Evolutionary conservation across 495 filamentous ascomycete species (phyloP).

Genomic region (Aspergillus egyptiacus): DNA sequence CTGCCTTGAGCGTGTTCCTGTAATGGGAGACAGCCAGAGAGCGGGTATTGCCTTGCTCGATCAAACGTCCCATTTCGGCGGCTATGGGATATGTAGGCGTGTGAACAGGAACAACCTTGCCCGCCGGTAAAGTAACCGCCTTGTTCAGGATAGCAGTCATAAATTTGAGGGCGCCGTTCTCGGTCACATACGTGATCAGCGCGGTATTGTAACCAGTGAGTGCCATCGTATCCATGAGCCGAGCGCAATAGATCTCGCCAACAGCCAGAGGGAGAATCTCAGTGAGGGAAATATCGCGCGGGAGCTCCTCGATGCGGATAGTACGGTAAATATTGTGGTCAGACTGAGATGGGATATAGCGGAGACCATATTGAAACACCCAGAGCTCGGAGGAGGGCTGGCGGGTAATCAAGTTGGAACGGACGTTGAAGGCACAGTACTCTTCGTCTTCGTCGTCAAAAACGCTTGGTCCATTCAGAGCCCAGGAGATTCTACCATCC

Average conservation of each 20-base stretch:
- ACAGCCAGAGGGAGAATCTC: conserved; percentile 22
- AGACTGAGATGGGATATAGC: conserved; percentile 21
- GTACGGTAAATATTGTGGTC: conserved; percentile 27
- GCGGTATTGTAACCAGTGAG: conserved; percentile 29
- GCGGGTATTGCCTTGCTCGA: conserved; percentile 28
- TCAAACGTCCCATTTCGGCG: conserved; percentile 14
- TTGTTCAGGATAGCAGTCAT: background rate
- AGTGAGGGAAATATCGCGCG: conserved; percentile 14
- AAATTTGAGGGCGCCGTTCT: conserved; percentile 22
- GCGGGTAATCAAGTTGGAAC: conserved; percentile 5
- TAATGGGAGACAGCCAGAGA: conserved; percentile 17
- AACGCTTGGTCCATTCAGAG: conserved; percentile 19
- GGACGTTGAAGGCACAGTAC: conserved; percentile 6
- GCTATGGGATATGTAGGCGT: conserved; percentile 33
- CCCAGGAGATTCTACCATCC: conserved; percentile 27
- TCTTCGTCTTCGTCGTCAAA: conserved; percentile 22
- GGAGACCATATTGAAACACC: conserved; percentile 31
- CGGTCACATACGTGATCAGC: conserved; percentile 26
- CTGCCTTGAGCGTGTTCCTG: background rate
- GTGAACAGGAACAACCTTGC: conserved; percentile 21
- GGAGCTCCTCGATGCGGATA: conserved; percentile 27
- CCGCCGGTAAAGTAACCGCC: conserved; percentile 3
- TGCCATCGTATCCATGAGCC: conserved; percentile 21
- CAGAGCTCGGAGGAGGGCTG: conserved; percentile 15
- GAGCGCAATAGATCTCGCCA: conserved; percentile 28